Evolutionary conservation across 495 filamentous ascomycete species (phyloP).

Genomic region (Xylaria sp.): DNA sequence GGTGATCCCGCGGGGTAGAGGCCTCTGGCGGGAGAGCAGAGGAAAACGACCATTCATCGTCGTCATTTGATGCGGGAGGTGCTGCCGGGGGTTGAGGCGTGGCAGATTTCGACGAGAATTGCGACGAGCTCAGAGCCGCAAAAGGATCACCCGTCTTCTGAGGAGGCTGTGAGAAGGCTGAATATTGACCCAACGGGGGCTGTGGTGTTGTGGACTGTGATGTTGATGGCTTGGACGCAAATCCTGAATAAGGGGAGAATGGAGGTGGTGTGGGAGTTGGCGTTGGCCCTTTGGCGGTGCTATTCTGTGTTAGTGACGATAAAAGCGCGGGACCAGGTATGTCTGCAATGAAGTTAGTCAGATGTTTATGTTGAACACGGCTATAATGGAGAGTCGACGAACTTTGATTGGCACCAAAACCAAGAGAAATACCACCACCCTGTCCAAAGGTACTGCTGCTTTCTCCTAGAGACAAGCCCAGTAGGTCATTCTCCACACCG

Average conservation of each 20-base stretch:
- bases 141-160: slow-evolving; percentile 66
- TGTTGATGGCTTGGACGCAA: slow-evolving; percentile 48
- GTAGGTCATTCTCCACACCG: slow-evolving; percentile 59
- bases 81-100: slow-evolving; percentile 46
- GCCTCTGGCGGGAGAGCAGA: slow-evolving; percentile 79
- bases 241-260: slow-evolving; percentile 69
- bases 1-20: slow-evolving; percentile 53
- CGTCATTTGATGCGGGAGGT: slow-evolving; percentile 57
- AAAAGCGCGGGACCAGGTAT: slow-evolving; percentile 69
- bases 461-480: slow-evolving; percentile 60
- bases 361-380: neutral
- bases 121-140: slow-evolving; percentile 68
- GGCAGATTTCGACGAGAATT: slow-evolving; percentile 54
- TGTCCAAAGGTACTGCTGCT: slow-evolving; percentile 62
- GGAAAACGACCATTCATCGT: slow-evolving; percentile 94
- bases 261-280: slow-evolving; percentile 50
- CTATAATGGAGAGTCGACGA: slow-evolving; percentile 28
- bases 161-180: slow-evolving; percentile 53
- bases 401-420: slow-evolving; percentile 75
- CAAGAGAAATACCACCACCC: slow-evolving; percentile 85
- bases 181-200: slow-evolving; percentile 49
- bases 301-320: slow-evolving; percentile 67
- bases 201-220: slow-evolving; percentile 59
- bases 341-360: slow-evolving; percentile 47
- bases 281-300: slow-evolving; percentile 53